Evolutionary conservation across 306 rosid genomes (phyloP).

Genomic region (Ceratonia siliqua): DNA sequence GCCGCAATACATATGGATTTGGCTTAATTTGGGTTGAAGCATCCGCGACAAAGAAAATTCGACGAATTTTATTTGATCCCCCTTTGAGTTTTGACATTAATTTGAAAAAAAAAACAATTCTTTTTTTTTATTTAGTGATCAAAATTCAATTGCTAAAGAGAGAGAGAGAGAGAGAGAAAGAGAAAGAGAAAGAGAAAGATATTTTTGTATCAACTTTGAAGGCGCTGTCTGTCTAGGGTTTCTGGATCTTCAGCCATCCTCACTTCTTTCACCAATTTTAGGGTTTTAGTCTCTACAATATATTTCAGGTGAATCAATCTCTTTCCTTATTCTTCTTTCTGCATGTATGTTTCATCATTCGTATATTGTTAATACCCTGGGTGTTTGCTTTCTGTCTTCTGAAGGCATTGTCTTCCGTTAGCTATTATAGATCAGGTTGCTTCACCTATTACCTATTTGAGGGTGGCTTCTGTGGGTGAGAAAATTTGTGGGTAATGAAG

Average conservation of each 20-base stretch:
- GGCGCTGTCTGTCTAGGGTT: slow-evolving; percentile 53
- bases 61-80: slow-evolving; percentile 12
- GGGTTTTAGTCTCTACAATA: slow-evolving; percentile 13
- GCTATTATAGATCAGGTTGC: slow-evolving; percentile 24
- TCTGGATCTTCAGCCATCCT: slow-evolving; percentile 46
- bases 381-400: not conserved
- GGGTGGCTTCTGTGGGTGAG: not conserved
- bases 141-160: not conserved
- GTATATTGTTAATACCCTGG: not conserved
- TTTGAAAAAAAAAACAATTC: not conserved
- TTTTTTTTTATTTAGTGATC: not conserved
- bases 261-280: slow-evolving; percentile 15
- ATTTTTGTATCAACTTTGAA: slow-evolving; percentile 45
- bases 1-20: not conserved
- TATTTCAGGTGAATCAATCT: slow-evolving; percentile 17
- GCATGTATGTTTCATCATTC: not conserved
- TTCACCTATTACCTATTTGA: not conserved
- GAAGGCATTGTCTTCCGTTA: not conserved
- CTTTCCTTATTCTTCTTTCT: not conserved
- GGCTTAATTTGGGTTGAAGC: slow-evolving; percentile 17
- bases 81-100: not conserved
- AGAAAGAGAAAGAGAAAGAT: slow-evolving; percentile 20
- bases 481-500: not conserved
- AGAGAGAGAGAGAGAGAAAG: not conserved
- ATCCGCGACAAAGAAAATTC: not conserved